Evolutionary conservation across 768 basidiomycete species (phyloP).

Genomic region (Leucogyrophana mollusca): DNA sequence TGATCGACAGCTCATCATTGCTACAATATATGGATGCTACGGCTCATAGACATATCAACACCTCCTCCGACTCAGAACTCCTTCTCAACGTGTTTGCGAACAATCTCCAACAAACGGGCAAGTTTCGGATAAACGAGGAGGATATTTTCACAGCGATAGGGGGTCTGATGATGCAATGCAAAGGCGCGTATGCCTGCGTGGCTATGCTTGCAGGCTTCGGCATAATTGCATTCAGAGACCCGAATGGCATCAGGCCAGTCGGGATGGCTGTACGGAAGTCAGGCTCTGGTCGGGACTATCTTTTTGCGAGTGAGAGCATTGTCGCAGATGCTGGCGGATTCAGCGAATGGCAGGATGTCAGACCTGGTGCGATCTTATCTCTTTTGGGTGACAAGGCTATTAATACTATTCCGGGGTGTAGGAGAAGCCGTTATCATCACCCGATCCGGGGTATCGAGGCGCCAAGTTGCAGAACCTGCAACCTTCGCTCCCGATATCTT

Average conservation of each 20-base stretch:
- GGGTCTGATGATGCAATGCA: constrained; percentile 83
- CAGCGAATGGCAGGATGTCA: constrained; percentile 89
- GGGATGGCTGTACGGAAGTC: constrained; percentile 76
- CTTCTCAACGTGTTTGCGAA: constrained; percentile 97
- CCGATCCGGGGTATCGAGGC: constrained; percentile 68
- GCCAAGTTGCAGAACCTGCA: constrained; percentile 66
- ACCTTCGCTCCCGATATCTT: constrained; percentile 97
- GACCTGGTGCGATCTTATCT: constrained; percentile 59
- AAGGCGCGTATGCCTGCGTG: constrained; percentile 94
- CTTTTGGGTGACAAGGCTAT: constrained; percentile 4
- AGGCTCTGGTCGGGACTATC: constrained; percentile 70
- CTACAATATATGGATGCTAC: constrained; percentile 93
- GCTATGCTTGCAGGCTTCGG: constrained; percentile 99
- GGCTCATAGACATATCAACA: constrained; percentile 98
- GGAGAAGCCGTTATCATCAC: constrained; percentile 98
- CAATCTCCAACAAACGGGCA: constrained; percentile 96
- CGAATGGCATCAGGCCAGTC: constrained; percentile 93
- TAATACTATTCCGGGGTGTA: constrained; percentile 23
- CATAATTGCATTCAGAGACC: constrained; percentile 96
- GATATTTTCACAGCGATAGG: constrained; percentile 96
- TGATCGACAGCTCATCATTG: constrained; percentile 88
- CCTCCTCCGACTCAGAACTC: constrained; percentile 95
- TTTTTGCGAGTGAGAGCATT: constrained; percentile 94
- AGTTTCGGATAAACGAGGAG: constrained; percentile 99
- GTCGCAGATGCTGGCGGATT: constrained; percentile 95